Evolutionary conservation across 1,139 yeast species (phyloP), one percentile per base, ranked within the genome.

Genomic region (Meyerozyma carpophila): DNA sequence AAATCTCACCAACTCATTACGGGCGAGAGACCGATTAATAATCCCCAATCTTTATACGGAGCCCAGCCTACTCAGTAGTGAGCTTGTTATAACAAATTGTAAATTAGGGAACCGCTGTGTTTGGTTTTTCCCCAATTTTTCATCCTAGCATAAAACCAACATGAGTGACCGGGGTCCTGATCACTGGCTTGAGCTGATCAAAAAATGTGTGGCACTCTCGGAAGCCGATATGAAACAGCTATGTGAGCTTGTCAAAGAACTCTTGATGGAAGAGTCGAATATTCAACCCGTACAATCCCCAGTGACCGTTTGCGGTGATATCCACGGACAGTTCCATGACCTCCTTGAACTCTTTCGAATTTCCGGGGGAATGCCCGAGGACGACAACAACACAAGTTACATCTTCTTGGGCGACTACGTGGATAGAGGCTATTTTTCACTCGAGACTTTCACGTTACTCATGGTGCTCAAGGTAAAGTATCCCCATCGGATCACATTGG

Each of bases 241-340:
- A 41, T 93, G 98, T 66, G 98, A 93, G 66, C 79, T 86, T 70
- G 97, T 61, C 42, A 60, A 60, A 44, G 65, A 60, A 50, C 53
- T 60, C 36, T 50, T 60, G 45, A 60, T 60, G 65, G 65, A 60
- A 42, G 65, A 60, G 38, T 57, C 73, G 38, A 93, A 93, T 62
- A 91, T 93, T 52, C 98, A 93, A 60, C 98, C 98, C 0, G 98
- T 93, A 11, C 89, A 84, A 62, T 82, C 94, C 31, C 98, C 98
- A 1, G 98, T 93, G n/a, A 90, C 97, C 1, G 97, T 93, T 11
- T 93, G 98, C 72, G 98, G 98, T 52, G 98, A 93, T 66, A 95
- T 93, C 52, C 98, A 93, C 65, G 98, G 98, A 7, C 98, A 93
- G 65, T 93, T 93, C 62, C 98, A 93, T 61, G 98, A 93, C 64